Evolutionary conservation across 176 grass and related monocot species (phyloP), one percentile per base, ranked within the genome.

Genomic region (Triticum urartu): DNA sequence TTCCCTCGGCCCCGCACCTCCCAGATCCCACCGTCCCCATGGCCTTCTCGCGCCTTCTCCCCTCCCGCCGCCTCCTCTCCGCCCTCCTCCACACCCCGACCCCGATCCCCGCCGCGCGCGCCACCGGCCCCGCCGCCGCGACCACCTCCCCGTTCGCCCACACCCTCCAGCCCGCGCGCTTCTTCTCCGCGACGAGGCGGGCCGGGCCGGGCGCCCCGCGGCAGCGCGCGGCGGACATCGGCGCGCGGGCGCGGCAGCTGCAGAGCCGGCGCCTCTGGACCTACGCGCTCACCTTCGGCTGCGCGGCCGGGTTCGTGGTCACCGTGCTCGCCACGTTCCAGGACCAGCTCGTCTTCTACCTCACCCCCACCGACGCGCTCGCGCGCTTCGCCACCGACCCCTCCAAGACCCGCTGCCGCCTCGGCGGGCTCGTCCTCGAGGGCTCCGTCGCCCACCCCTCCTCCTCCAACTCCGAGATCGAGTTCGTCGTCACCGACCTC

Each of bases 401-500:
- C 0, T 79, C 86, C 40, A 95, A 91, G 88, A 84, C 86, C 47
- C 88, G 93, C 14, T 90, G 94, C 88, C 90, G 93, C n/a, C 90
- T 98, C 50, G 96, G 93, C 20, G 93, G 96, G 5, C 93, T 98
- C 73, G 96, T 95, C 36, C 91, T 98, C 66, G 96, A 98, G 78
- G 96, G 96, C 80, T 94, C 93, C 54, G 87, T 98, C 26, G 88
- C 86, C 25, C 90, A 98, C 71, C 88, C 93, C 18, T 82, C 88
- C 20, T 15, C 86, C 4, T 66, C 75, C 64, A 87, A 81, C 9
- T 71, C 96, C 24, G 92, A 98, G 86, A 98, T 98, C 75, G 96
- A 95, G 93, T 98, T 98, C 81, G 96, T 98, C 85, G 92, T 98
- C 56, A 98, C 96, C 0, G 96, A 95, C 85, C 95, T 98, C 68